phyloP scores from a whole-genome alignment of 768 basidiomycete genomes.

The Tephrocybe sp. region DNA sequence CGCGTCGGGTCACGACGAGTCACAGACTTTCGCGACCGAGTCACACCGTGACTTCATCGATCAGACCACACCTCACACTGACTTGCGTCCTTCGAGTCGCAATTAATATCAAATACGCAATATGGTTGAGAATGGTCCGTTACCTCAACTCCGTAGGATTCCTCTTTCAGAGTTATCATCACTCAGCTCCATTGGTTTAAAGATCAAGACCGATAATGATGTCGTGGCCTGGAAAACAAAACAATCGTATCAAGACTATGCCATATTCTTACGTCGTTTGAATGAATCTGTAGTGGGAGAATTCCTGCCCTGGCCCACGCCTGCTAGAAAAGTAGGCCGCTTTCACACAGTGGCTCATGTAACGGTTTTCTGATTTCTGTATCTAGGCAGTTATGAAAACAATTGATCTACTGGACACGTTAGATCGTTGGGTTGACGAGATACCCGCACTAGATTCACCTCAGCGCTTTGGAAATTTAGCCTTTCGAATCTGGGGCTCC shows the following conservation, averaged over 20 bases:
- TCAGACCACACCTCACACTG: neutral
- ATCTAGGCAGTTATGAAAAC: slow-evolving; percentile 44
- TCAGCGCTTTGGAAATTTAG: slow-evolving; percentile 90
- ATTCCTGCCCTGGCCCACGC: slow-evolving; percentile 41
- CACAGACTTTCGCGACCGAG: slow-evolving; percentile 5
- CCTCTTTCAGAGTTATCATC: slow-evolving; percentile 13
- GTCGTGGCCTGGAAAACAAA: slow-evolving; percentile 71
- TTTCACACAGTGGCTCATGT: neutral
- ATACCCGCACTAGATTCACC: slow-evolving; percentile 72
- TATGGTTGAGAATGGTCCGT: slow-evolving; percentile 6
- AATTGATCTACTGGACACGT: slow-evolving; percentile 56
- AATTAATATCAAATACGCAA: neutral
- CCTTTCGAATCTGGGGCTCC: slow-evolving; percentile 82
- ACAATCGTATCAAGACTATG: slow-evolving; percentile 70
- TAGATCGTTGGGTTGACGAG: slow-evolving; percentile 76
- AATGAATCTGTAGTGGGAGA: slow-evolving; percentile 76
- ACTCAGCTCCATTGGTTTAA: slow-evolving; percentile 36
- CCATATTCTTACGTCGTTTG: slow-evolving; percentile 70
- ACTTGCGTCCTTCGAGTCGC: neutral
- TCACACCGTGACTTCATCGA: slow-evolving; percentile 1
- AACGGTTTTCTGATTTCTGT: slow-evolving; percentile 3
- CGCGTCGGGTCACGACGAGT: slow-evolving; percentile 18
- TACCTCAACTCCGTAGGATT: slow-evolving; percentile 27
- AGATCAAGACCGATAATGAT: slow-evolving; percentile 72
- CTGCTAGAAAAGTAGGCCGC: slow-evolving; percentile 31